Percentiles rank a stretch among this genome's conserved stretches.
phyloP scores from a whole-genome alignment of 2,329 filamentous ascomycete species.

The Calycina marina region DNA sequence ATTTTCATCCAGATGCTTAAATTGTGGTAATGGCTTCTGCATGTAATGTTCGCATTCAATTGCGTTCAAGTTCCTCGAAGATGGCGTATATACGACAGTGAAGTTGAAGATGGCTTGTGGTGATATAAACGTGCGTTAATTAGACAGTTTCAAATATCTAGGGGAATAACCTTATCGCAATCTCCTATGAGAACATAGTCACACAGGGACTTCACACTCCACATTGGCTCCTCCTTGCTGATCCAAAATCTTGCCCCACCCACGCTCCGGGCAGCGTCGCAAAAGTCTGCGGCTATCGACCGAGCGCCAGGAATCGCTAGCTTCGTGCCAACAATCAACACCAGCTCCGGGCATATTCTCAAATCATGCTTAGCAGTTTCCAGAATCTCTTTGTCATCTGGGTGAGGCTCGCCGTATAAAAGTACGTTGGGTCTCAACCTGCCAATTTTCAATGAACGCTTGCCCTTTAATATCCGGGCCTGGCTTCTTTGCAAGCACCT shows the following conservation, averaged over 20 bases:
- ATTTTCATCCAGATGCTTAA: conserved; percentile 3
- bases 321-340: conserved; percentile 8
- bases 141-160: conserved; percentile 1
- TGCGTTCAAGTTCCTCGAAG: neutral
- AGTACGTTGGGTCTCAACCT: conserved; percentile 8
- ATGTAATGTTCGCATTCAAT: neutral
- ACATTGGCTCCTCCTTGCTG: conserved; percentile 8
- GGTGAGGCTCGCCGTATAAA: conserved; percentile 9
- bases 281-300: conserved; percentile 8
- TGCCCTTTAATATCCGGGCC: conserved; percentile 7
- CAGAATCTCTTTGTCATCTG: conserved; percentile 8
- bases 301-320: conserved; percentile 8
- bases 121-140: conserved; percentile 1
- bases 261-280: conserved; percentile 4
- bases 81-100: neutral
- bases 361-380: conserved; percentile 8
- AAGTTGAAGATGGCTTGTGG: neutral
- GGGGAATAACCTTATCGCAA: conserved; percentile 2
- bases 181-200: conserved; percentile 6
- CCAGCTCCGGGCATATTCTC: conserved; percentile 7
- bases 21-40: neutral
- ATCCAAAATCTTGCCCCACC: conserved; percentile 8
- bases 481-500: conserved; percentile 10
- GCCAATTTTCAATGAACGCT: conserved; percentile 6
- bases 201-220: conserved; percentile 6